Conservation (phyloP, 108 stramenopile genomes). For the Conticribra guillardii region DNA sequence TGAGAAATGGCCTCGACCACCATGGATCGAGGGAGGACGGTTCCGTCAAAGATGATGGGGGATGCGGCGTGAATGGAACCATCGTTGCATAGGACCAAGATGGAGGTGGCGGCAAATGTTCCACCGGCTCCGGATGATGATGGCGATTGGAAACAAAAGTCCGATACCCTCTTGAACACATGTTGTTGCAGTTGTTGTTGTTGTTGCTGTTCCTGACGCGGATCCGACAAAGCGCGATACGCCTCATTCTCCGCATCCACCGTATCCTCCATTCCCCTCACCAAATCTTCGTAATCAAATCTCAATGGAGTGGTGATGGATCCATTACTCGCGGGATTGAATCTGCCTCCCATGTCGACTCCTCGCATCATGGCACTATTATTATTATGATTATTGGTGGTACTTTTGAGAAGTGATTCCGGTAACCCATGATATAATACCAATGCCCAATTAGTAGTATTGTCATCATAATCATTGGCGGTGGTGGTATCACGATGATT, state of each 20-base stretch:
- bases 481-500: background rate
- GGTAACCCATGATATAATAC: constrained; percentile 38
- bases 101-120: constrained; percentile 46
- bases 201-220: background rate
- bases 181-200: background rate
- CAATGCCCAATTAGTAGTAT: constrained; percentile 4
- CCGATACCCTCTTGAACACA: constrained; percentile 9
- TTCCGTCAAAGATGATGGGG: constrained; percentile 76
- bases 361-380: background rate
- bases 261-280: constrained; percentile 19
- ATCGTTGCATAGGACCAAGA: constrained; percentile 51
- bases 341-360: background rate
- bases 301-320: constrained; percentile 47
- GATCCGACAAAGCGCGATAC: constrained; percentile 13
- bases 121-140: background rate
- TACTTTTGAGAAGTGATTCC: background rate
- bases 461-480: background rate
- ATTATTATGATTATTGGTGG: background rate
- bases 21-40: constrained; percentile 47
- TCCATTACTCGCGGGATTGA: constrained; percentile 16
- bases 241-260: constrained; percentile 34
- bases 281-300: constrained; percentile 26
- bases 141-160: constrained; percentile 40
- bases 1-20: constrained; percentile 39
- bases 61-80: constrained; percentile 68